Conservation (phyloP, 106 monocot species). For the Allium fistulosum region DNA sequence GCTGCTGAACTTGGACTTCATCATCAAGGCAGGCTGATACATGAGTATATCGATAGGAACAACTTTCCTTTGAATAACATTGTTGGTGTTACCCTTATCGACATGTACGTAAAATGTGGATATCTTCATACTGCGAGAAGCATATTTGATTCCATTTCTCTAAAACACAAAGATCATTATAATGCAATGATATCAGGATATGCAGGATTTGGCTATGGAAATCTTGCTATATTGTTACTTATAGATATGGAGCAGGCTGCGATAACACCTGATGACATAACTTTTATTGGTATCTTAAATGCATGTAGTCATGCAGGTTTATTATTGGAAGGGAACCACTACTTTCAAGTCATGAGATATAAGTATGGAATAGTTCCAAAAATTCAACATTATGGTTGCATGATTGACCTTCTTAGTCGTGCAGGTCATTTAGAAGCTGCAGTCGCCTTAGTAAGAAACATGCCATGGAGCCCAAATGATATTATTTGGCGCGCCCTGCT, state of each 20-base stretch:
- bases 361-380: constrained; percentile 42
- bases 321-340: constrained; percentile 24
- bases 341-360: constrained; percentile 42
- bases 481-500: constrained; percentile 54
- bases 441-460: constrained; percentile 15
- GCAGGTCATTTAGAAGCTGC: constrained; percentile 46
- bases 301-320: constrained; percentile 60
- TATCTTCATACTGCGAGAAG: constrained; percentile 25
- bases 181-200: constrained; percentile 47
- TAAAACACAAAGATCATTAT: constrained; percentile 39
- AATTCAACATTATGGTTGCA: constrained; percentile 60
- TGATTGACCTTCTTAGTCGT: constrained; percentile 61
- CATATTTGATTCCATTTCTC: constrained; percentile 30
- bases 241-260: constrained; percentile 30
- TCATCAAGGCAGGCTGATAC: constrained; percentile 31
- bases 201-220: constrained; percentile 37
- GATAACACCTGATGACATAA: constrained; percentile 44
- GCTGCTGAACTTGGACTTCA: constrained; percentile 38
- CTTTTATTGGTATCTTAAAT: constrained; percentile 41
- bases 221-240: constrained; percentile 34
- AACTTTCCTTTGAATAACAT: constrained; percentile 23
- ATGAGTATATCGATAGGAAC: constrained; percentile 33
- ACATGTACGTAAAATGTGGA: constrained; percentile 77
- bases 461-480: constrained; percentile 51
- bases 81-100: constrained; percentile 47